Conservation (phyloP, 345 rosid species). For the Syzygium aqueum region DNA sequence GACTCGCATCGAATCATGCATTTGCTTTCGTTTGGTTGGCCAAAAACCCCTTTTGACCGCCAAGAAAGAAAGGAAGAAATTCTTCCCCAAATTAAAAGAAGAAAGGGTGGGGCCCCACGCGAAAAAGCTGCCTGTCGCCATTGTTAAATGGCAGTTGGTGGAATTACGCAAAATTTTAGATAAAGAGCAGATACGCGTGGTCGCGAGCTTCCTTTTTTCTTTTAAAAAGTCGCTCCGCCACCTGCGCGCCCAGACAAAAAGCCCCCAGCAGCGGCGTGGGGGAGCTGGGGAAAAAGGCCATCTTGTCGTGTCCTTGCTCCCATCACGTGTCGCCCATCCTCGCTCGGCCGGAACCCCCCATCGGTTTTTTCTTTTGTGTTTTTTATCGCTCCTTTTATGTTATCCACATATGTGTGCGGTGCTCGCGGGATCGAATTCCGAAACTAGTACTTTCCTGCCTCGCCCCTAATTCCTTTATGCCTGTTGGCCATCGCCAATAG, state of each 20-base stretch:
- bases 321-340: neutral
- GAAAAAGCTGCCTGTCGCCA: neutral
- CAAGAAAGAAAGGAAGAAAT: neutral
- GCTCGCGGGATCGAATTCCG: too few species aligned
- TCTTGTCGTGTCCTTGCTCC: neutral
- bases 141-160: neutral
- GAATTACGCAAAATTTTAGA: too few species aligned
- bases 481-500: too few species aligned
- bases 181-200: neutral
- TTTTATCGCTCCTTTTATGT: too few species aligned
- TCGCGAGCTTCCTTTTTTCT: neutral
- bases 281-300: neutral
- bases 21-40: neutral
- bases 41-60: neutral
- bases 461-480: too few species aligned
- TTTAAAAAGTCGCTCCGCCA: neutral
- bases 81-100: too few species aligned
- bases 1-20: neutral
- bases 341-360: neutral
- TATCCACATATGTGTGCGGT: rapidly evolving
- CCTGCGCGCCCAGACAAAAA: neutral
- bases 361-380: too few species aligned
- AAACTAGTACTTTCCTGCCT: too few species aligned
- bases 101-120: neutral
- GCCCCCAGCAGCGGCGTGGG: neutral